Percentiles rank a stretch among this genome's conserved stretches.
These are phyloP conservation scores for Tolypocladium capitatum DNA, from an alignment of 2,329 filamentous ascomycete species.

Conservation along the genomic window DNA sequence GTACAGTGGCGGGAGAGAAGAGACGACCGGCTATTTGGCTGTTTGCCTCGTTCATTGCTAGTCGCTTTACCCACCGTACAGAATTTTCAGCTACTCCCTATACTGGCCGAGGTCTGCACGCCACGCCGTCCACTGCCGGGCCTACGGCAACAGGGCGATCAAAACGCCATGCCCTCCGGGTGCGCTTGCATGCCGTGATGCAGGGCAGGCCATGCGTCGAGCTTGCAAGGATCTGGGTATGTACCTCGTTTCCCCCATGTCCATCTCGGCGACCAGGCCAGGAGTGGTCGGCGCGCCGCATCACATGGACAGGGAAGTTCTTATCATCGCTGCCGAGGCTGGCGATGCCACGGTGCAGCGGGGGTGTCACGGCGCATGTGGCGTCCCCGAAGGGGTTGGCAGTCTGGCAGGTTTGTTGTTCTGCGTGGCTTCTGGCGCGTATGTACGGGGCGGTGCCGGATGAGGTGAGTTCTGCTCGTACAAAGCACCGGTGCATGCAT, in stretches of 20 bases:
- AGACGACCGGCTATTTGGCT: not conserved
- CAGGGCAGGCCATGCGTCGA: not conserved
- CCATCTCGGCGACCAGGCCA: not conserved
- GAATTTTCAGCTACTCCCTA: too few relatives aligned
- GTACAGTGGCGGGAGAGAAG: not conserved
- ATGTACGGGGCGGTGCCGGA: not conserved
- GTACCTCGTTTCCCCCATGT: not conserved
- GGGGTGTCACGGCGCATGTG: not conserved
- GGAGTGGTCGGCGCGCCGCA: not conserved
- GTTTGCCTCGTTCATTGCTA: not conserved
- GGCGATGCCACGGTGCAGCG: not conserved
- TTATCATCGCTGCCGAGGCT: not conserved
- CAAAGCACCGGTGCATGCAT: not conserved
- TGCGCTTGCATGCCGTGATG: not conserved
- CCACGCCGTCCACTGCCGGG: not conserved
- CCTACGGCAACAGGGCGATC: not conserved
- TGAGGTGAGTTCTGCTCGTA: not conserved
- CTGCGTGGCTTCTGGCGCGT: not conserved
- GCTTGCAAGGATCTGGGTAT: not conserved
- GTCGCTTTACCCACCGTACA: too few relatives aligned
- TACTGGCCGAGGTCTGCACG: not conserved
- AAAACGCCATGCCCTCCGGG: not conserved
- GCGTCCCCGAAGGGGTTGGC: too few relatives aligned
- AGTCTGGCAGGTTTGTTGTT: too few relatives aligned
- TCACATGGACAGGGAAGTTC: not conserved